Conservation (phyloP, 768 basidiomycete species). For the Erythrobasidium yunnanense region DNA sequence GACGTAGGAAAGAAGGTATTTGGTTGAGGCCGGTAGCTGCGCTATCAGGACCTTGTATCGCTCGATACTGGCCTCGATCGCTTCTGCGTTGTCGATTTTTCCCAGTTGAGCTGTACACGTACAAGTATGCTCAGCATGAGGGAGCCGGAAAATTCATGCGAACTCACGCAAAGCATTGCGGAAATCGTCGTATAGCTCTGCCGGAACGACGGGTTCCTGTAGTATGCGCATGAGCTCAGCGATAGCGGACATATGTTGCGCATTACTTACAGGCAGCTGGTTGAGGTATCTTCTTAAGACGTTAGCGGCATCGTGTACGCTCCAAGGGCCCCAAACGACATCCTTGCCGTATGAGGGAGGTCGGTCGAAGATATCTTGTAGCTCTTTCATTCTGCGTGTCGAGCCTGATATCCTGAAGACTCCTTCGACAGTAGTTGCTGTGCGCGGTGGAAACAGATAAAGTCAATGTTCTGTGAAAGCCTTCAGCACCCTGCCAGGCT, state of each 20-base stretch:
- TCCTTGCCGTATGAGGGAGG: constrained; percentile 86
- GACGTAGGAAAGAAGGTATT: constrained; percentile 93
- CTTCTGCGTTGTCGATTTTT: not conserved
- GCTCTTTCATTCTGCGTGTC: constrained; percentile 84
- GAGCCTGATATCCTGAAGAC: constrained; percentile 95
- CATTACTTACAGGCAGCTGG: constrained; percentile 73
- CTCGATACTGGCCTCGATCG: constrained; percentile 45
- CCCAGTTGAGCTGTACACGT: not conserved
- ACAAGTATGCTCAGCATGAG: not conserved
- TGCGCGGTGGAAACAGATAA: not conserved
- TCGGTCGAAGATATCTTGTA: constrained; percentile 79
- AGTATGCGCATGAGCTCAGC: not conserved
- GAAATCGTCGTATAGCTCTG: constrained; percentile 81
- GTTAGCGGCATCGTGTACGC: constrained; percentile 92
- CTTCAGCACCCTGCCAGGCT: not conserved
- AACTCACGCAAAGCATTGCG: constrained; percentile 62
- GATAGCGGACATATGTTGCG: not conserved
- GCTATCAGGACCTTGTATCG: constrained; percentile 76
- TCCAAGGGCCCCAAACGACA: constrained; percentile 82
- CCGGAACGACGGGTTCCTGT: constrained; percentile 92
- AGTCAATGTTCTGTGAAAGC: not conserved
- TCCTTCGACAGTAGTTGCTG: constrained; percentile 80
- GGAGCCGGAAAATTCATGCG: not conserved
- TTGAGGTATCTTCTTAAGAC: constrained; percentile 92
- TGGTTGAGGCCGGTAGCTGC: constrained; percentile 73